phyloP scores from a whole-genome alignment of 2,329 filamentous ascomycete genomes.

The Colletotrichum lindemuthianum region DNA sequence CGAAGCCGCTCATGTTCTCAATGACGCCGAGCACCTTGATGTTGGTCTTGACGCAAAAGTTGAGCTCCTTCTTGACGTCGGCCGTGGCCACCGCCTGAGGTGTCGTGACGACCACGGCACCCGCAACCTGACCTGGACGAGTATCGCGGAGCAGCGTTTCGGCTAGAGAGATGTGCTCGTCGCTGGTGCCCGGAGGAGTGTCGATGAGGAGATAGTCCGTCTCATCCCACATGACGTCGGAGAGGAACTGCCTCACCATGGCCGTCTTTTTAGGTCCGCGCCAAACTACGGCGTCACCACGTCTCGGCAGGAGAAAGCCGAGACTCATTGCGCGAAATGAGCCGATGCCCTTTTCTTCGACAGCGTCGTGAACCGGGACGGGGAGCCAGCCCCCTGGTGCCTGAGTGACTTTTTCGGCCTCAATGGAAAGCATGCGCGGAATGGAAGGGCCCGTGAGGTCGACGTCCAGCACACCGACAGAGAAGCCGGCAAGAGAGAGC shows the following conservation, averaged over 20 bases:
- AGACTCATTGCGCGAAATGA: slow-evolving; percentile 88
- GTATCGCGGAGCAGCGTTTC: slow-evolving; percentile 79
- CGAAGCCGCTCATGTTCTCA: slow-evolving; percentile 95
- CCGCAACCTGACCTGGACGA: slow-evolving; percentile 76
- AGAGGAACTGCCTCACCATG: slow-evolving; percentile 96
- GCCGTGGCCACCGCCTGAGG: slow-evolving; percentile 93
- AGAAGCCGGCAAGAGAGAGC: slow-evolving; percentile 84
- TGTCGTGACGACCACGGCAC: slow-evolving; percentile 94
- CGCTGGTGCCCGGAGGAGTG: slow-evolving; percentile 93
- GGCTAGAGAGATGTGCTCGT: slow-evolving; percentile 95
- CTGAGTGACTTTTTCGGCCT: slow-evolving; percentile 89
- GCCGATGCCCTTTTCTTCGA: slow-evolving; percentile 63
- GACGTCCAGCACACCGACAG: slow-evolving; percentile 94
- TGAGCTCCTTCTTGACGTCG: slow-evolving; percentile 94
- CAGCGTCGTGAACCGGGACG: slow-evolving; percentile 79
- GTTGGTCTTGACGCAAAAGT: slow-evolving; percentile 88
- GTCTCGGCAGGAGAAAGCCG: slow-evolving; percentile 84
- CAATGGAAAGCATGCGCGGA: slow-evolving; percentile 91
- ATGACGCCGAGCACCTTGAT: slow-evolving; percentile 87
- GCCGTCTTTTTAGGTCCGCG: slow-evolving; percentile 98
- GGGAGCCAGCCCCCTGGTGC: slow-evolving; percentile 93
- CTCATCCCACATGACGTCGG: slow-evolving; percentile 87
- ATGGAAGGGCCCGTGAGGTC: slow-evolving; percentile 97
- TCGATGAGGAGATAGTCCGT: slow-evolving; percentile 95
- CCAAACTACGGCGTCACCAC: slow-evolving; percentile 96